Conservation (phyloP, 2,329 filamentous ascomycete genomes). For the Aspergillus fumigatiaffinis region DNA sequence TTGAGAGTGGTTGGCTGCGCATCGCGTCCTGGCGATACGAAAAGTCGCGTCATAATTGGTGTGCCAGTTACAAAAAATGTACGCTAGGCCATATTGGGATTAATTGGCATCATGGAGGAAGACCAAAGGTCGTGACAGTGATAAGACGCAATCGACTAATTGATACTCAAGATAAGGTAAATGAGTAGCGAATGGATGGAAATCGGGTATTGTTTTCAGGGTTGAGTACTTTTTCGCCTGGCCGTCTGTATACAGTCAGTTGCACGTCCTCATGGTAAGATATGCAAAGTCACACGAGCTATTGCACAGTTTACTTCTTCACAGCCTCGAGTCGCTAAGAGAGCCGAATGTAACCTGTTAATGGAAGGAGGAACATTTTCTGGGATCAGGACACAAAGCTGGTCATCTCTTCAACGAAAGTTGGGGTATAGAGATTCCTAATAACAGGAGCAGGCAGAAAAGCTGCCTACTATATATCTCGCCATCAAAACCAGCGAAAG, state of each 20-base stretch:
- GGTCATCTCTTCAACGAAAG: no score
- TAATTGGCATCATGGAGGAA: slow-evolving; percentile 17
- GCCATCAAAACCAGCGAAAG: no score
- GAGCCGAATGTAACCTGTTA: not conserved
- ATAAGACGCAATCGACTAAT: not conserved
- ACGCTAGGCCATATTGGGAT: slow-evolving; percentile 27
- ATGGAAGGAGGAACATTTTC: no score
- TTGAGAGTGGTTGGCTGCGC: not conserved
- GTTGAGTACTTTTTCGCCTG: not conserved
- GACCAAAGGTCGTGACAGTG: not conserved
- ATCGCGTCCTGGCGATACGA: not conserved
- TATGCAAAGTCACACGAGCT: not conserved
- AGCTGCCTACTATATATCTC: no score
- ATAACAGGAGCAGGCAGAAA: no score
- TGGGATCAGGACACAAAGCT: not conserved
- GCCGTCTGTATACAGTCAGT: not conserved
- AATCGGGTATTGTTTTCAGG: not conserved
- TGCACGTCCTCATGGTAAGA: not conserved
- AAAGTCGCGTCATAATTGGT: slow-evolving; percentile 6
- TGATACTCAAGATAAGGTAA: not conserved
- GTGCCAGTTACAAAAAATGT: slow-evolving; percentile 9
- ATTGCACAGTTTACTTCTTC: not conserved
- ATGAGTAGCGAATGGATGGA: not conserved
- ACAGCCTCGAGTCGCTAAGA: not conserved
- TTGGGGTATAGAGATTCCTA: no score